Base-by-base conservation (phyloP, 768 basidiomycete genomes). In the Piloderma croceum region DNA sequence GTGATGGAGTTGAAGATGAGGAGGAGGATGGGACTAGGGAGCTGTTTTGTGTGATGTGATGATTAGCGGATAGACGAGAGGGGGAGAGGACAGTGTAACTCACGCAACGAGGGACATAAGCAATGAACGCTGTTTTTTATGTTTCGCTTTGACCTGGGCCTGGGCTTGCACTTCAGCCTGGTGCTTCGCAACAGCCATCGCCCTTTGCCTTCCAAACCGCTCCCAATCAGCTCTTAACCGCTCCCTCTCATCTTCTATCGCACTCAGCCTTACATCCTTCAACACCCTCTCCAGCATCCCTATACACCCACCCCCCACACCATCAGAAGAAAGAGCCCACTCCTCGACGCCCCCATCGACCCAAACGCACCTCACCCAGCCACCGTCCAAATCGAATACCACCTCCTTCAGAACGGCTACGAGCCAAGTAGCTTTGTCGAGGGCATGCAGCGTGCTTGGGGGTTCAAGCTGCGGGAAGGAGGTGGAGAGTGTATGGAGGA, bases 81-180 rank as follows among this genome's bases (percentile, higher is more conserved):
- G 24, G 46, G n/a, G 50, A 40, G 6, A 55, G 46, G 23, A 57
- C 17, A 20, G 34, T 37, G 43, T 18, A 43, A 44, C 71, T 38
- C 62, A 81, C 71, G 78, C 72, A 43, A 86, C 76, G 29, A 88
- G 63, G 6, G 80, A 73, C 73, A 80, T 82, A 35, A 85, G 65
- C 44, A 87, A 55, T 12, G 85, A 87, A 32, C 78, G 70, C 49
- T 82, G 78, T 49, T 77, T 83, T 62, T 81, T 84, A 48, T 85
- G 81, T 46, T 72, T 74, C 31, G 63, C n/a, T n/a, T n/a, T 52
- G 3, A 49, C 49, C 50, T 67, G 73, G 31, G 51, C 51, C 29
- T 64, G 38, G 37, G 53, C 49, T 7, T 59, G 50, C 25, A 61
- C 49, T 23, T 44, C 31, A 23, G 46, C 31, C 11, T 45, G 35